Percentiles rank a stretch among this genome's conserved stretches.
Evolutionary conservation across 2,329 filamentous ascomycete species (phyloP).

Genomic region (Endothia cerciana): DNA sequence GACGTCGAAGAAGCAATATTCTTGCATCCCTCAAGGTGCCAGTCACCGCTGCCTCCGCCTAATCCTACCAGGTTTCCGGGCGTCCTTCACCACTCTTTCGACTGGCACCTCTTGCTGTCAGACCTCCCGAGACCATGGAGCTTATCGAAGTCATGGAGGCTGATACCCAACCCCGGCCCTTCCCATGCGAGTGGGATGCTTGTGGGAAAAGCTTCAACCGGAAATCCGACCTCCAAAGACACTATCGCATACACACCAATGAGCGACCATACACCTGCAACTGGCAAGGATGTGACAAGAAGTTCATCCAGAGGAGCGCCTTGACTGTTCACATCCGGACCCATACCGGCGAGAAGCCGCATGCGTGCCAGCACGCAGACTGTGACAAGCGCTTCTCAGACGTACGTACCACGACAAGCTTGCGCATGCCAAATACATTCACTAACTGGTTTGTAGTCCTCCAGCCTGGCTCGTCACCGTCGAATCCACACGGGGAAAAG

Average conservation of each 20-base stretch:
- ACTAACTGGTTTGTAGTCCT: constrained; percentile 51
- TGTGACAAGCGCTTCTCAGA: constrained; percentile 74
- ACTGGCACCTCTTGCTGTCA: too few species aligned
- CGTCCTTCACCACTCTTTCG: not conserved
- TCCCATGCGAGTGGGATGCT: constrained; percentile 65
- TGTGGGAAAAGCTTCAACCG: constrained; percentile 73
- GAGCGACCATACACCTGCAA: constrained; percentile 68
- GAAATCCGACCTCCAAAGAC: constrained; percentile 71
- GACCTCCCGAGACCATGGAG: constrained; percentile 48
- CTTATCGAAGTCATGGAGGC: constrained; percentile 68
- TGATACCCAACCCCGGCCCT: constrained; percentile 64
- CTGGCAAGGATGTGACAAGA: constrained; percentile 66
- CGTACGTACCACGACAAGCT: constrained; percentile 48
- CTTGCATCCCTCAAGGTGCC: not conserved
- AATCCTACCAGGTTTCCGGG: not conserved
- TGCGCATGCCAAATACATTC: not conserved
- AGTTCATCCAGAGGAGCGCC: constrained; percentile 72
- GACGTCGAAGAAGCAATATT: constrained; percentile 6
- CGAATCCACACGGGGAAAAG: constrained; percentile 69
- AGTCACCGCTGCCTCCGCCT: not conserved
- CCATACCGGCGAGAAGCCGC: constrained; percentile 73
- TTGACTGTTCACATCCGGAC: constrained; percentile 72
- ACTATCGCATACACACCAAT: constrained; percentile 74
- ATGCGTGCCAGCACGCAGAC: constrained; percentile 66
- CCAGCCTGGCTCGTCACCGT: constrained; percentile 66